Evolutionary conservation across 208 protist species (phyloP), one percentile per base, ranked within the genome.

Genomic region (Acanthamoeba culbertsoni): DNA sequence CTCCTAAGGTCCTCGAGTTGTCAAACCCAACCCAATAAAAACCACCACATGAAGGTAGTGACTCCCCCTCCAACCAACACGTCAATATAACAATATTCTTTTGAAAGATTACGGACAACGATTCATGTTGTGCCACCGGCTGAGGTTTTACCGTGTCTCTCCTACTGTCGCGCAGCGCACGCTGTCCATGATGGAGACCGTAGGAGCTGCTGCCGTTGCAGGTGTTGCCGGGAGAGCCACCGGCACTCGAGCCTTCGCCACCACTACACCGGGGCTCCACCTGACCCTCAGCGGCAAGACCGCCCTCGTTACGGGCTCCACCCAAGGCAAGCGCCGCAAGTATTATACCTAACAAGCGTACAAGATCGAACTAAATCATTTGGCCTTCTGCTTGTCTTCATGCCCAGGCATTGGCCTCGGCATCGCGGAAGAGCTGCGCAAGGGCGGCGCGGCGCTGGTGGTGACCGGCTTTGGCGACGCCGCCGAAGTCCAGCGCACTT

Each of bases 261-360:
- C 68, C 59, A 68, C n/a, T 10, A 42, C 68, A 1, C 33, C 68
- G 26, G 68, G 68, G 37, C 68, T 77, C 16, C 68, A 77, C 68
- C 68, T 77, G 18, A 48, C 8, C 68, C 77, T 86, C 77, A 62
- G 8, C 28, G 77, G 77, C 51, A 86, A 86, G 77, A 53, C 46
- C 14, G 77, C 77, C 45, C 51, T 86, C 46, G 77, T 86, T 31
- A 86, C 77, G n/a, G 77, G 77, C 8, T 86, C 77, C 26, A 86
- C 77, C 28, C 77, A 86, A 43, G 77, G 77, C 68, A 5, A 65
- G 3, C 55, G 23, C 20, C 55, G 23, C 31, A 6, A n/a, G 20
- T 62, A 65, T 65, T 35, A 59, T 59, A 23, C 16, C 23, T 14
- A n/a, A 14, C 16, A n/a, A 23, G 51, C 23, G 51, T 59, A 23